Conservation (phyloP, 345 rosid genomes). For the Camelina hispida region DNA sequence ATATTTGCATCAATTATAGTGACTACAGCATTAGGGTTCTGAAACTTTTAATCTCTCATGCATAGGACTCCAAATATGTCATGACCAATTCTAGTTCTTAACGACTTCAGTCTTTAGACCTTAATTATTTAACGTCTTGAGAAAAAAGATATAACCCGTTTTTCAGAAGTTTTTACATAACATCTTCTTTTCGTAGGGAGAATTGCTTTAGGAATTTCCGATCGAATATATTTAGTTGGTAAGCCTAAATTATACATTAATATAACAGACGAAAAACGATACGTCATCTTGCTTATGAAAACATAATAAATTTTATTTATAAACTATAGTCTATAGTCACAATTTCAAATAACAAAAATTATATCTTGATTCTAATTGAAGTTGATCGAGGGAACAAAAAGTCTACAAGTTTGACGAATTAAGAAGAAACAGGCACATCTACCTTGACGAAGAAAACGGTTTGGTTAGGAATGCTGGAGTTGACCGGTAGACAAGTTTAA, state of each 20-base stretch:
- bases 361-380: not conserved
- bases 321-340: slow-evolving; percentile 4
- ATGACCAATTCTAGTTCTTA: not conserved
- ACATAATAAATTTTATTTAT: not conserved
- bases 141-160: not conserved
- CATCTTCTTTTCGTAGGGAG: not conserved
- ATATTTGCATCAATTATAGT: too few relatives aligned
- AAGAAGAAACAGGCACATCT: slow-evolving; percentile 18
- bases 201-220: not conserved
- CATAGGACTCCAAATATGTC: not conserved
- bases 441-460: slow-evolving; percentile 20
- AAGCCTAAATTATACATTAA: not conserved
- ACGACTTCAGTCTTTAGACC: not conserved
- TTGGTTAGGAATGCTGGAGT: slow-evolving; percentile 22
- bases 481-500: slow-evolving; percentile 23
- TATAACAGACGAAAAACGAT: not conserved
- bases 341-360: not conserved
- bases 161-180: not conserved
- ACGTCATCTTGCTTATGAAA: not conserved
- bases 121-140: not conserved
- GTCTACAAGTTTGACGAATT: slow-evolving; percentile 28
- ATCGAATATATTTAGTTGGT: slow-evolving; percentile 18
- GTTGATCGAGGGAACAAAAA: not conserved
- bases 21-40: not conserved
- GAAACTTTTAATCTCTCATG: slow-evolving; percentile 3